phyloP scores from a whole-genome alignment of 176 grass and related monocot genomes.

The Avena eriantha region DNA sequence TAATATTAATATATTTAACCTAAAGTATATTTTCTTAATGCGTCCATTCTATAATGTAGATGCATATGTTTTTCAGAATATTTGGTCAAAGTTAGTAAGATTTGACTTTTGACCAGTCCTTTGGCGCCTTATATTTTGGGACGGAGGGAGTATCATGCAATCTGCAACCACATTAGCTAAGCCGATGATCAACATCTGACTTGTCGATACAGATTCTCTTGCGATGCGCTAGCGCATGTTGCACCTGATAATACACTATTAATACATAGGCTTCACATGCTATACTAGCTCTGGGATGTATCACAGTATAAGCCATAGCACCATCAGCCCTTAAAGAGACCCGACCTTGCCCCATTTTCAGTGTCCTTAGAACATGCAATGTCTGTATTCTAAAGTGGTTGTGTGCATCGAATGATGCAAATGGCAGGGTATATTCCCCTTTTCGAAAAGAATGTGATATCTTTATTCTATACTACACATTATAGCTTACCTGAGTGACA shows the following conservation, averaged over 20 bases:
- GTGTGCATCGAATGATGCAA: no score
- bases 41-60: no score
- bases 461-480: conserved; percentile 24
- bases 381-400: conserved; percentile 9
- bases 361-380: neutral
- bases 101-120: no score
- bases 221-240: conserved; percentile 16
- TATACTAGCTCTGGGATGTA: conserved; percentile 21
- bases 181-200: conserved; percentile 25
- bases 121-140: no score
- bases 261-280: conserved; percentile 15
- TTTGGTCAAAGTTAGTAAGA: no score
- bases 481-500: conserved; percentile 76
- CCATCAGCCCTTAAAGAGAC: neutral
- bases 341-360: neutral
- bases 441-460: neutral
- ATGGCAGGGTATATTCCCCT: no score
- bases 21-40: no score
- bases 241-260: neutral
- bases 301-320: conserved; percentile 16
- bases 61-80: no score
- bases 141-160: neutral
- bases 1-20: no score
- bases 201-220: conserved; percentile 8
- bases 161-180: conserved; percentile 2